These are phyloP conservation scores for Penicillium sp. DNA, from an alignment of 2,329 filamentous ascomycete genomes.

Conservation along the genomic window DNA sequence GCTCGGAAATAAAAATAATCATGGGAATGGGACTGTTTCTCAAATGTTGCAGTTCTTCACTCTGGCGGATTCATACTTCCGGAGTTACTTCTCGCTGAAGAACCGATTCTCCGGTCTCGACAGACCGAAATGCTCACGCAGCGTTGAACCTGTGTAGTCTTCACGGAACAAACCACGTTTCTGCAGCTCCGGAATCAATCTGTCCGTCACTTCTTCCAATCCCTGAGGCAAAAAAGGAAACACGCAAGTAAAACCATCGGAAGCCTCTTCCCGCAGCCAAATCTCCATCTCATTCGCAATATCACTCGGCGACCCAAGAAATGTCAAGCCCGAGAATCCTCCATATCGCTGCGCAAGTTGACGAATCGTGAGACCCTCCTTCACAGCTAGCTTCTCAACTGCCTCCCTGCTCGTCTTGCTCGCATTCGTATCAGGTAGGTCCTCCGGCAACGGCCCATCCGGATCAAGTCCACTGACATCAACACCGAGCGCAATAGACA, in stretches of 20 bases:
- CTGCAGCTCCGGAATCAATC: conserved; percentile 53
- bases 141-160: conserved; percentile 54
- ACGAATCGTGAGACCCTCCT: conserved; percentile 50
- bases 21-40: background rate
- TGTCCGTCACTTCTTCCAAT: conserved; percentile 49
- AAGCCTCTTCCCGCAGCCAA: conserved; percentile 50
- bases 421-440: conserved; percentile 55
- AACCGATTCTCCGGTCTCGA: conserved; percentile 47
- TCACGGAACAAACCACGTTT: conserved; percentile 51
- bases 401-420: conserved; percentile 51
- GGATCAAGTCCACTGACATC: conserved; percentile 52
- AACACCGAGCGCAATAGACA: conserved; percentile 49
- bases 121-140: conserved; percentile 56
- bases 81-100: conserved; percentile 20
- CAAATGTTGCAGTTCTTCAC: background rate
- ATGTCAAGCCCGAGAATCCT: conserved; percentile 51
- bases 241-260: conserved; percentile 53
- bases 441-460: conserved; percentile 48
- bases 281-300: conserved; percentile 49
- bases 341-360: conserved; percentile 54
- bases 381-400: conserved; percentile 46
- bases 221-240: conserved; percentile 54
- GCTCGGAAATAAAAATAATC: background rate
- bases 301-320: conserved; percentile 51
- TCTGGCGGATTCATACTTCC: background rate